phyloP scores from a whole-genome alignment of 805 yeast genomes.

The Aciculoconidium aculeatum region DNA sequence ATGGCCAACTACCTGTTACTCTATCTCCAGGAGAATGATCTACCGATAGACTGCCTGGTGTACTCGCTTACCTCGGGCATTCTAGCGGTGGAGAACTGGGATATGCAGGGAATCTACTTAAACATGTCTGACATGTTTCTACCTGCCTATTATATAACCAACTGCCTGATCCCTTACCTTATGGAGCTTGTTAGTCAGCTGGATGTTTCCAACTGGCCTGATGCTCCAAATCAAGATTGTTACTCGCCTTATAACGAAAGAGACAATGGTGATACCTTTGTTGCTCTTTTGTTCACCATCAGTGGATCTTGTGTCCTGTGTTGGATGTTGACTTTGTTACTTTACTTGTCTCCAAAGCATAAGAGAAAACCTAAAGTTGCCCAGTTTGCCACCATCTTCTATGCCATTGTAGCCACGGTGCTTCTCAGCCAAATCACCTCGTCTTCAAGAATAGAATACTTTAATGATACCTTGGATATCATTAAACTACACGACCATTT shows the following conservation, averaged over 20 bases:
- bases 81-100: constrained; percentile 16
- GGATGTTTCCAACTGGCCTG: constrained; percentile 2
- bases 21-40: constrained; percentile 14
- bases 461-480: constrained; percentile 48
- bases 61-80: constrained; percentile 32
- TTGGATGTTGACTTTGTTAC: constrained; percentile 64
- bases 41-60: constrained; percentile 30
- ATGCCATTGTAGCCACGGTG: constrained; percentile 50
- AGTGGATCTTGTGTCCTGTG: constrained; percentile 53
- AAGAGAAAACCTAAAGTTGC: constrained; percentile 55
- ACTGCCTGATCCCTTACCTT: constrained; percentile 26
- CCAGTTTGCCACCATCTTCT: constrained; percentile 51
- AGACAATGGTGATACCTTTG: constrained; percentile 37
- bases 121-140: constrained; percentile 13
- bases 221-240: background rate
- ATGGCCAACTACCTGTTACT: constrained; percentile 17
- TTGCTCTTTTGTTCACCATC: constrained; percentile 45
- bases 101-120: constrained; percentile 10
- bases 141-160: constrained; percentile 45
- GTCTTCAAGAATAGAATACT: constrained; percentile 46
- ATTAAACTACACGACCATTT: constrained; percentile 32
- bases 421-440: constrained; percentile 41
- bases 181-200: constrained; percentile 8
- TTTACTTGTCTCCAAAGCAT: constrained; percentile 43
- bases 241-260: constrained; percentile 23